phyloP scores from a whole-genome alignment of 768 basidiomycete genomes.

The Vararia minispora region DNA sequence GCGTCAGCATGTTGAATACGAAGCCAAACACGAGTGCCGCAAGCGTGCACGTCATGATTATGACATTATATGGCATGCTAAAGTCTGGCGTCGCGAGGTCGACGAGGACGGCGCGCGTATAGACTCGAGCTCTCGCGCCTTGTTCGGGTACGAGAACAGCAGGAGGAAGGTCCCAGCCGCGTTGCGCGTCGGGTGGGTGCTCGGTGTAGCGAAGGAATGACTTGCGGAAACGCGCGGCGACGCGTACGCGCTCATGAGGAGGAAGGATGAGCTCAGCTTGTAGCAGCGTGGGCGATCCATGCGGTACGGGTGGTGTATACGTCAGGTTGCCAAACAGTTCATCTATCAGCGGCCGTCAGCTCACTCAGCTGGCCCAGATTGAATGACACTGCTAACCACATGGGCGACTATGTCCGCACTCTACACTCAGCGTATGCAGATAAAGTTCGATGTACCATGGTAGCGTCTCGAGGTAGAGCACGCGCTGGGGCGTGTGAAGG shows the following conservation, averaged over 20 bases:
- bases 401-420: constrained; percentile 29
- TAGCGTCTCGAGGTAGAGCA: constrained; percentile 81
- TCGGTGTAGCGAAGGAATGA: constrained; percentile 89
- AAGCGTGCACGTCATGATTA: constrained; percentile 89
- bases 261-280: constrained; percentile 67
- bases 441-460: constrained; percentile 90
- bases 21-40: constrained; percentile 91
- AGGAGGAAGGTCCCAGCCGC: constrained; percentile 89
- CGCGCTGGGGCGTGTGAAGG: constrained; percentile 27
- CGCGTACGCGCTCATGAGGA: constrained; percentile 43
- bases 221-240: constrained; percentile 70
- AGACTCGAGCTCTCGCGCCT: constrained; percentile 35
- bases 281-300: constrained; percentile 67
- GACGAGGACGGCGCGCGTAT: constrained; percentile 73
- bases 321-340: constrained; percentile 52
- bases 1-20: constrained; percentile 77
- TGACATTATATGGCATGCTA: constrained; percentile 99
- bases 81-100: constrained; percentile 99
- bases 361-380: neutral
- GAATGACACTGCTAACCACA: constrained; percentile 28
- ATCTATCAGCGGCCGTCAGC: constrained; percentile 26
- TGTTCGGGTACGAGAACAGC: constrained; percentile 54
- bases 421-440: constrained; percentile 61
- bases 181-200: constrained; percentile 89
- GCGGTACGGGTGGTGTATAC: constrained; percentile 58